Base-by-base conservation (phyloP, 257 asterid genomes). In the Primulina eburnea region DNA sequence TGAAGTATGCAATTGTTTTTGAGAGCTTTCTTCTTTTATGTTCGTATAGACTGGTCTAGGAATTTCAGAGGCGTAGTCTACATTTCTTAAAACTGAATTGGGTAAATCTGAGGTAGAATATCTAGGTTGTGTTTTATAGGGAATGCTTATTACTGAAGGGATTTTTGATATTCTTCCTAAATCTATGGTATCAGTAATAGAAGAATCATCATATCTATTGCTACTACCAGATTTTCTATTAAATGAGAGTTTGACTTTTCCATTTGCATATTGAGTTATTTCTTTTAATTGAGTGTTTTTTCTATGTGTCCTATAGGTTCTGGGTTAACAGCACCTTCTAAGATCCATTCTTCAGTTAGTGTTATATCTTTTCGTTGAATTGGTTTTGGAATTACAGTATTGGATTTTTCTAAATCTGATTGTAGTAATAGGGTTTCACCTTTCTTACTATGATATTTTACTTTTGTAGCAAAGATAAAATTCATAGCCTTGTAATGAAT, bases 111-210 rank as follows among this genome's bases (percentile, higher is more conserved):
- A 14, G 1, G 9, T 34, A 7, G 38, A 34, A 34, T 6, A 33
- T 18, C 24, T 32, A 0, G 50, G 14, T 30, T 18, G 32, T 3
- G 32, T 55, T 34, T 34, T 6, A 34, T 34, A 34, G 2, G 55
- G 59, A 40, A 16, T 70, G 17, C 16, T 38, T 10, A 70, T 59
- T 0, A 70, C 29, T 2, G 60, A 70, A 12, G 67, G 20, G 2
- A 70, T 21, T 58, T 70, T 43, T 0, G 43, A 70, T 14, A 70
- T 43, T 70, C 67, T 59, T 26, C 47, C 43, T 60, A 70, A 17
- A 60, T 59, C 60, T 6, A 70, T 14, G 2, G 67, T 70, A 4
- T 70, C 29, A 0, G 12, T 6, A 14, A 17, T 12, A 16, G 8
- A 63, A 17, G 5, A 32, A 0, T 33, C 67, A 32, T 16, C 33